Base-by-base conservation (phyloP, 2,329 filamentous ascomycete genomes). In the Bipolaris victoriae region DNA sequence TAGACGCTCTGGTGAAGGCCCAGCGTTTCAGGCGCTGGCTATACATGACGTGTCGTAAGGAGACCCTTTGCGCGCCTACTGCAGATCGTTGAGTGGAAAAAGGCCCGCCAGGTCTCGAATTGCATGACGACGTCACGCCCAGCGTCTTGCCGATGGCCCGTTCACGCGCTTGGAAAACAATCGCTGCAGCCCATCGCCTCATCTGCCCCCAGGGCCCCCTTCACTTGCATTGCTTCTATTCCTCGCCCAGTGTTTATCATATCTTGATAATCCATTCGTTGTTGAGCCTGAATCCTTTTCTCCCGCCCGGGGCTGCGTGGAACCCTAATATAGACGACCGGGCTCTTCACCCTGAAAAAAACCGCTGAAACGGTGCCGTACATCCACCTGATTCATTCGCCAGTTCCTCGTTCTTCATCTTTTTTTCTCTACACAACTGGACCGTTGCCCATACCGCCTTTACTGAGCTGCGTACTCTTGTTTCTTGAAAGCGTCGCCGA, bases 71-170 rank as follows among this genome's bases (percentile, higher is more conserved):
- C 56, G 59, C 53, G 54, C 44, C 57, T 60, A 36, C 18, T 36
- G 59, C 48, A 46, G 50, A 62, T 66, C 55, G 57, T 61, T 64
- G 65, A 61, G 50, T 54, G 44, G n/a, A 16, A 22, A 37, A 33
- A 57, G 40, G 52, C 47, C 47, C 39, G 47, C 50, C 46, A 59
- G 52, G 59, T 7, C 57, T 60, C 35, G 53, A 57, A 64, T 58
- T 51, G 53, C 55, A 46, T 16, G 24, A 60, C 63, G 65, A 68
- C 66, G 67, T 71, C 68, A 66, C 59, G 26, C 26, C 43, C 51
- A 45, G 53, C 49, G 39, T 53, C 50, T 46, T 50, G 29, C 55
- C 22, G 37, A 58, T 54, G 51, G 48, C 35, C 55, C 47, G 55
- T 55, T 46, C 53, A 46, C 33, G 49, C 39, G 51, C 53, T 47